Evolutionary conservation across 192 early-diverging fungal species (phyloP), one percentile per base, ranked within the genome.

Genomic region (Thamnidium elegans): DNA sequence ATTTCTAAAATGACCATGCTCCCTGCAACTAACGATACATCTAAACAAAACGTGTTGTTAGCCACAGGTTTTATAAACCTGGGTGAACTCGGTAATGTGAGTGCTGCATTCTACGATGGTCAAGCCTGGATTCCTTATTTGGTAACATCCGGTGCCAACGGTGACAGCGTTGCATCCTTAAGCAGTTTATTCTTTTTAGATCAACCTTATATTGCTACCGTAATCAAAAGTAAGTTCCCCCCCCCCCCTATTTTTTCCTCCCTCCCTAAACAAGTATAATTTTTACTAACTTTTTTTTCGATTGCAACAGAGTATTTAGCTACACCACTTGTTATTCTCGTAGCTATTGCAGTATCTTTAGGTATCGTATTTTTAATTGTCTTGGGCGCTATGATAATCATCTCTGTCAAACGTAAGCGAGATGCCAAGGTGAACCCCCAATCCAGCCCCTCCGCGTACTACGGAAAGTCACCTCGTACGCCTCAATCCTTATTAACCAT

Each of bases 311-410:
- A 56, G 14, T 72, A 66, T 34, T 53, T 84, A 7, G 53, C 90
- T 1, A 62, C 84, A 0, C 81, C 86, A 0, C 62, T 89, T 51
- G 86, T 92, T 0, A 86, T 92, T 47, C 66, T 89, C 1, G 84
- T 87, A 48, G 83, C 89, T 20, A 67, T 87, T 17, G 86, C 80
- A 15, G 83, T 87, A 17, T 81, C 87, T 8, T 73, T 90, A 19
- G 84, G 74, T 7, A 72, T 90, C 7, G 86, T 87, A 31, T 78
- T 86, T 58, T 67, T 89, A 13, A 85, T 92, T 58, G 86, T 90
- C 47, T 58, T 84, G 4, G 48, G 77, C 31, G 86, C 84, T 4
- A 74, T 92, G 45, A 47, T 79, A 8, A 84, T 84, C n/a, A 51
- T 77, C 15, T 72, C 70, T 42, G 19, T 71, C 23, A 75, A 58